phyloP scores from a whole-genome alignment of 257 asterid species.

The Salvia rosmarinus region DNA sequence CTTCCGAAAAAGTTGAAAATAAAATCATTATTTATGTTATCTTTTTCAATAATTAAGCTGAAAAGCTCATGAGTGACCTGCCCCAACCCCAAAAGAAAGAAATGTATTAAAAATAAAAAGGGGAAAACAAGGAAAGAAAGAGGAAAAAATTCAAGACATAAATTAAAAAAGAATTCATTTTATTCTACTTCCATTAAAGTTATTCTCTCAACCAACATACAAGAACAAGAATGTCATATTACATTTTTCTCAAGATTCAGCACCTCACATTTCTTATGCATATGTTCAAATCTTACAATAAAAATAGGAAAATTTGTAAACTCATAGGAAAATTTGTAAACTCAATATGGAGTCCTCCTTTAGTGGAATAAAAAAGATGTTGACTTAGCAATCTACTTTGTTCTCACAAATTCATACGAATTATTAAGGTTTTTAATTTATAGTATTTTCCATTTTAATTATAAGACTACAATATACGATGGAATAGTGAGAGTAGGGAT shows the following conservation, averaged over 20 bases:
- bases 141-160: conserved; percentile 24
- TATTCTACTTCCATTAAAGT: conserved; percentile 41
- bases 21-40: conserved; percentile 44
- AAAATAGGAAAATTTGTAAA: background rate
- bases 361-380: conserved; percentile 12
- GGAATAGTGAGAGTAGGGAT: background rate
- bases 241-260: conserved; percentile 31
- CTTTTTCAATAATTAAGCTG: conserved; percentile 43
- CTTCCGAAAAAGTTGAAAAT: conserved; percentile 35
- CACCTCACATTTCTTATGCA: conserved; percentile 18
- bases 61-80: conserved; percentile 46
- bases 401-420: background rate
- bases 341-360: background rate
- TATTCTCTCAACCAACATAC: conserved; percentile 33
- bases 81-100: conserved; percentile 37
- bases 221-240: conserved; percentile 21
- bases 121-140: background rate
- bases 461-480: background rate
- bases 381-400: background rate
- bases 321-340: no score
- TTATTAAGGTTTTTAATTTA: background rate
- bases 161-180: conserved; percentile 19
- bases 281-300: background rate
- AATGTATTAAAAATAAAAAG: background rate
- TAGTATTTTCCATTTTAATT: background rate